Percentiles rank a stretch among this genome's conserved stretches.
These are phyloP conservation scores for Aspergillaceae sp. DNA, from an alignment of 2,329 filamentous ascomycete species.

Conservation along the genomic window DNA sequence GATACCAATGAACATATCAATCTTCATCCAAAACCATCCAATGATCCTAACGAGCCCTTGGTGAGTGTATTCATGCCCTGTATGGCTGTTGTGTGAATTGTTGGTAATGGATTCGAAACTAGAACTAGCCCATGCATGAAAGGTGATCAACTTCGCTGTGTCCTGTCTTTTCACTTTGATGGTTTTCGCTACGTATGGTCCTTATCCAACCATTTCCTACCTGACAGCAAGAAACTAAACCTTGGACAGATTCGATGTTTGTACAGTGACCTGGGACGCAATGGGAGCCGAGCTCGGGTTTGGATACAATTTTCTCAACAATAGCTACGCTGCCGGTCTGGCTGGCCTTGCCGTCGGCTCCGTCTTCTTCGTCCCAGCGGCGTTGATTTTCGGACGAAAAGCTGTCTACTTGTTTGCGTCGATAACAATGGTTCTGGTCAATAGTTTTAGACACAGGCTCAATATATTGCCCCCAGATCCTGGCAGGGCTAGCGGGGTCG, in stretches of 20 bases:
- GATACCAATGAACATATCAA: conserved; percentile 3
- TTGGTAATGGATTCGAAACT: background rate
- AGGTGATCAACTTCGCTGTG: conserved; percentile 4
- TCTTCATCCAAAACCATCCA: conserved; percentile 7
- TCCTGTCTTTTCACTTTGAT: conserved; percentile 8
- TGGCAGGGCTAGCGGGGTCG: conserved; percentile 5
- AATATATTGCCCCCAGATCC: conserved; percentile 4
- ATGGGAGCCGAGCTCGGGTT: conserved; percentile 6
- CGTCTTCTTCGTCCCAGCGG: conserved; percentile 8
- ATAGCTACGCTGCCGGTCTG: conserved; percentile 4
- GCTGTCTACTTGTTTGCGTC: conserved; percentile 3
- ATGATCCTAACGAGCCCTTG: conserved; percentile 17
- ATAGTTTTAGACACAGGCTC: conserved; percentile 1
- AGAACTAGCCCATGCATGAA: conserved; percentile 7
- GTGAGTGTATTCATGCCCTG: background rate
- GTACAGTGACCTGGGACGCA: conserved; percentile 4
- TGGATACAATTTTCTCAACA: conserved; percentile 4
- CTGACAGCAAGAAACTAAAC: background rate
- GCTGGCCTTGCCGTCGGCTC: conserved; percentile 6
- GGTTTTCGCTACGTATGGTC: conserved; percentile 4
- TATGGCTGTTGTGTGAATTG: background rate
- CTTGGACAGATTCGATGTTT: conserved; percentile 2
- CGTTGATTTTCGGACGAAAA: conserved; percentile 7
- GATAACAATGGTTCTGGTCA: conserved; percentile 1
- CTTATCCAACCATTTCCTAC: background rate